Evolutionary conservation across 176 grass and related monocot genomes (phyloP).

Genomic region (Musa itinerans): DNA sequence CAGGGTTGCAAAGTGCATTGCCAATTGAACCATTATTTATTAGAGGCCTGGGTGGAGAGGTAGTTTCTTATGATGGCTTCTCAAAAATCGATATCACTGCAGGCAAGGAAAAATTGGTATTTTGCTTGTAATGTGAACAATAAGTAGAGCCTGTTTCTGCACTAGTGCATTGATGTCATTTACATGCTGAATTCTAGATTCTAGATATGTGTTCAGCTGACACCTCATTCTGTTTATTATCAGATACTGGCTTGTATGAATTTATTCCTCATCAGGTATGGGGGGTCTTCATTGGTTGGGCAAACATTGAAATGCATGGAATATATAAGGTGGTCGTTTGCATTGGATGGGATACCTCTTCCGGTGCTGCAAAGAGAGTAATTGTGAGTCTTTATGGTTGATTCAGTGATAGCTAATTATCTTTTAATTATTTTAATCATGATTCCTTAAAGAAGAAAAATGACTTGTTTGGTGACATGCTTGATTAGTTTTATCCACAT

Average conservation of each 20-base stretch:
- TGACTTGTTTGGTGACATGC: no score
- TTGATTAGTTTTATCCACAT: no score
- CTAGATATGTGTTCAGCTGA: background rate
- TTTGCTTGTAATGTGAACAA: background rate
- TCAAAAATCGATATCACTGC: conserved; percentile 21
- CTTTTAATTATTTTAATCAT: background rate
- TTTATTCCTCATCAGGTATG: conserved; percentile 61
- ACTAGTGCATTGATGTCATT: background rate
- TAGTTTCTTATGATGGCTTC: conserved; percentile 27
- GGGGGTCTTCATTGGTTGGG: conserved; percentile 79
- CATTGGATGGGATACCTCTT: conserved; percentile 69
- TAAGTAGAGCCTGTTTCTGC: background rate
- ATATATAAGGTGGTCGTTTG: conserved; percentile 41
- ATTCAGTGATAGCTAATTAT: background rate
- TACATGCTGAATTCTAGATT: background rate
- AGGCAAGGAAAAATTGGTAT: conserved; percentile 25
- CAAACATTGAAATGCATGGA: conserved; percentile 37
- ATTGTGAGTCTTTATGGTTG: conserved; percentile 32
- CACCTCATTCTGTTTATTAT: conserved; percentile 4
- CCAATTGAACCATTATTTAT: conserved; percentile 52
- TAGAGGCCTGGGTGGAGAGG: conserved; percentile 23
- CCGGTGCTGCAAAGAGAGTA: conserved; percentile 31
- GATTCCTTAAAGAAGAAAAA: background rate
- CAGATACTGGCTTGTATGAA: conserved; percentile 50
- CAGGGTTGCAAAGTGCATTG: conserved; percentile 53